phyloP scores from a whole-genome alignment of 345 rosid genomes.

The Salix dunnii region DNA sequence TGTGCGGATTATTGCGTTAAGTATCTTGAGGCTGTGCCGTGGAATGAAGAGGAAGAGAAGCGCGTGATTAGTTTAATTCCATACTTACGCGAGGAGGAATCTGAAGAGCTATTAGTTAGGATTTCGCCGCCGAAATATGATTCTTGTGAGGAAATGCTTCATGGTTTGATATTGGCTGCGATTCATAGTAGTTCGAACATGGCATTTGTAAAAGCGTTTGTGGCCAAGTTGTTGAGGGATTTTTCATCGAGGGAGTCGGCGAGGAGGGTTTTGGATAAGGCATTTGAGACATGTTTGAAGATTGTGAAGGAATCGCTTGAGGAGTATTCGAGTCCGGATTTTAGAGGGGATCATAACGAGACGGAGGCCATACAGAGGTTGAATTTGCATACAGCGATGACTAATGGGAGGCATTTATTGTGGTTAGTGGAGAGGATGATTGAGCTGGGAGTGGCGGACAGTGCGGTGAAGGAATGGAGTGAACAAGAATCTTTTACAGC shows the following conservation, averaged over 20 bases:
- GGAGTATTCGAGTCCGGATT: conserved; percentile 69
- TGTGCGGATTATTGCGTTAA: conserved; percentile 43
- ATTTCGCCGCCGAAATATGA: conserved; percentile 31
- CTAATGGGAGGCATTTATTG: conserved; percentile 52
- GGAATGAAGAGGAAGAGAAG: conserved; percentile 64
- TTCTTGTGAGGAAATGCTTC: conserved; percentile 58
- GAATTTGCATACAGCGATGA: conserved; percentile 60
- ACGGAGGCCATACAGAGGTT: conserved; percentile 69
- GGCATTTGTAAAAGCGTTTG: conserved; percentile 65
- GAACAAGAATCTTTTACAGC: conserved; percentile 53
- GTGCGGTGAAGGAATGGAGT: conserved; percentile 65
- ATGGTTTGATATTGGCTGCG: conserved; percentile 48
- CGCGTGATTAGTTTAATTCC: conserved; percentile 47
- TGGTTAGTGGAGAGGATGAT: conserved; percentile 82
- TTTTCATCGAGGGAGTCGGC: conserved; percentile 49
- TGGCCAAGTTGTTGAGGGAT: conserved; percentile 60
- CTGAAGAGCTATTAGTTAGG: conserved; percentile 54
- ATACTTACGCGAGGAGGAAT: conserved; percentile 44
- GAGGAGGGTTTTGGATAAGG: conserved; percentile 53
- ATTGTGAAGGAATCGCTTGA: conserved; percentile 59
- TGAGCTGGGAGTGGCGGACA: conserved; percentile 62
- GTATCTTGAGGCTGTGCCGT: conserved; percentile 67
- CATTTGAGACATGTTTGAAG: conserved; percentile 51
- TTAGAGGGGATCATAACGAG: conserved; percentile 64
- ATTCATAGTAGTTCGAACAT: conserved; percentile 44